Percentiles rank a stretch among this genome's conserved stretches.
Evolutionary conservation across 2,329 filamentous ascomycete genomes (phyloP).

Genomic region (Nemania abortiva): DNA sequence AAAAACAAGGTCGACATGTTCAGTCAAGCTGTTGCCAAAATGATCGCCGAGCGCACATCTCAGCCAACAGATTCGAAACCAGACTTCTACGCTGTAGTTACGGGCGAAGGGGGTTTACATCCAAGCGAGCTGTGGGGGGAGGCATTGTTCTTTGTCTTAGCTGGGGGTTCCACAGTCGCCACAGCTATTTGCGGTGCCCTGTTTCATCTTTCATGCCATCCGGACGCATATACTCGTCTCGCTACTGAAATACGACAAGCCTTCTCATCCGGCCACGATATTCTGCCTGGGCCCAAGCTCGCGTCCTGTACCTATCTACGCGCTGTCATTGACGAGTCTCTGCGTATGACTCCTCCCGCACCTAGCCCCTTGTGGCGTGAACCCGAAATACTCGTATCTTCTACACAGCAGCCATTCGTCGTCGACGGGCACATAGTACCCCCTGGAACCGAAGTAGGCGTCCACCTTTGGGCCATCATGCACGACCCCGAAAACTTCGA

Average conservation of each 20-base stretch:
- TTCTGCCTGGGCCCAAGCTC: constrained; percentile 25
- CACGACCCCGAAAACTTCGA: constrained; percentile 30
- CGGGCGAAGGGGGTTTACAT: neutral
- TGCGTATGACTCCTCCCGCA: constrained; percentile 31
- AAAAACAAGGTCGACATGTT: neutral
- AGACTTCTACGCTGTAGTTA: neutral
- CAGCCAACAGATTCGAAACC: neutral
- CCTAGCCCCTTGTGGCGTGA: constrained; percentile 30
- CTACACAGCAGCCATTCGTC: neutral
- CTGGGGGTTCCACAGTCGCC: neutral
- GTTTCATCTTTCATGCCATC: constrained; percentile 10
- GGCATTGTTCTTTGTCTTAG: neutral
- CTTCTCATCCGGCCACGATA: constrained; percentile 26
- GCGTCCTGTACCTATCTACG: constrained; percentile 32
- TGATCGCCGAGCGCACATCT: neutral
- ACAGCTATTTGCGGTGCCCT: neutral
- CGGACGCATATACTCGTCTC: constrained; percentile 18
- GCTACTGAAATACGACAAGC: constrained; percentile 32
- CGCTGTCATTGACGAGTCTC: constrained; percentile 34
- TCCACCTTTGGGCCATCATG: constrained; percentile 29
- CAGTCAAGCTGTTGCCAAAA: neutral
- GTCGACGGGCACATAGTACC: constrained; percentile 19
- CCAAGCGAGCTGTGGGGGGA: neutral
- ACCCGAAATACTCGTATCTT: neutral
- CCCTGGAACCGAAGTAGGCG: constrained; percentile 30